A percentile compares a stretch with the other conserved stretches of the same genome.
Conservation (phyloP, 768 basidiomycete species). For the Dendrothele bispora region DNA sequence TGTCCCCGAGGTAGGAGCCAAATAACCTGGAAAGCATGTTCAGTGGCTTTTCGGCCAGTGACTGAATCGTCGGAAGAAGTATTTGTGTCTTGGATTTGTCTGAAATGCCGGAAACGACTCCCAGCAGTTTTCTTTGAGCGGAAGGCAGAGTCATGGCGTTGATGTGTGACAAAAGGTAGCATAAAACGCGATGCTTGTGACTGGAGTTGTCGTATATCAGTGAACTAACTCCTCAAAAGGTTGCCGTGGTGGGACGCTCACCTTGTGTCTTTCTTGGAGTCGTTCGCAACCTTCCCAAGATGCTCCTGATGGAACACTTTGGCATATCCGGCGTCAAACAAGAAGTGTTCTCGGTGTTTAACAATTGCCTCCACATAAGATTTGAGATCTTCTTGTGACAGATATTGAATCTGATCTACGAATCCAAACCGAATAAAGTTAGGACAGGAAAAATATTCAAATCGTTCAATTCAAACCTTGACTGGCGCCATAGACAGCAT, state of each 20-base stretch:
- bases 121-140: constrained; percentile 57
- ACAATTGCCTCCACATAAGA: constrained; percentile 56
- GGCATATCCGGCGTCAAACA: constrained; percentile 60
- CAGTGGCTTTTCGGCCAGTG: background rate
- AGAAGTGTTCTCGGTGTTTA: constrained; percentile 52
- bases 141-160: constrained; percentile 49
- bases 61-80: background rate
- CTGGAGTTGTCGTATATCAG: constrained; percentile 59
- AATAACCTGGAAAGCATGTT: background rate
- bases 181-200: constrained; percentile 41
- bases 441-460: background rate
- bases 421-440: constrained; percentile 3
- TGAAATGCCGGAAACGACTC: constrained; percentile 31
- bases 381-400: constrained; percentile 63
- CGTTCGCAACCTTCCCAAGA: constrained; percentile 44
- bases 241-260: constrained; percentile 30
- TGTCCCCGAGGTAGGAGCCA: no score
- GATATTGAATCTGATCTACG: constrained; percentile 53
- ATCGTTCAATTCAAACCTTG: constrained; percentile 50
- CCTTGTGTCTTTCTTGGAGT: constrained; percentile 56
- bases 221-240: constrained; percentile 4
- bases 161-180: constrained; percentile 80
- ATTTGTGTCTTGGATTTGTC: constrained; percentile 36
- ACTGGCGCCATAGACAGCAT: constrained; percentile 65
- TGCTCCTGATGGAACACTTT: constrained; percentile 60